A percentile compares a stretch with the other conserved stretches of the same genome.
phyloP scores from a whole-genome alignment of 192 early-diverging fungal genomes.

The Pecoramyces ruminantium region DNA sequence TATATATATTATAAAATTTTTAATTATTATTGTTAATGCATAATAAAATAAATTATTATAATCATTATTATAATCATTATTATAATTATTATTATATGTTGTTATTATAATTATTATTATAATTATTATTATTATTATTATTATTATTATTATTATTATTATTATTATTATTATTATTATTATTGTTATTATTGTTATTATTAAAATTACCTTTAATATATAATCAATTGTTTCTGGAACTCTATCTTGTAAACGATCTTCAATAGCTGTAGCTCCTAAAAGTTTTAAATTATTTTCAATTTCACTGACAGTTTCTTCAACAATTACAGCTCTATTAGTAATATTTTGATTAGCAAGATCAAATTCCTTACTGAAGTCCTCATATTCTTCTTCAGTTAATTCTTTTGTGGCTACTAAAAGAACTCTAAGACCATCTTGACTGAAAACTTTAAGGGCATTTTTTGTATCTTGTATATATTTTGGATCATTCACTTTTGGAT shows the following conservation, averaged over 20 bases:
- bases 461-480: constrained; percentile 20
- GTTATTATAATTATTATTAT: no score
- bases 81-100: no score
- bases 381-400: constrained; percentile 55
- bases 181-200: no score
- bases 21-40: no score
- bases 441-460: constrained; percentile 55
- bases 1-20: no score
- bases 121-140: no score
- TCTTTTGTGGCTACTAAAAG: constrained; percentile 65
- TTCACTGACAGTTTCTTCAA: constrained; percentile 53
- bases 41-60: no score
- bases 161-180: no score
- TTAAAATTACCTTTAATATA: constrained; percentile 50
- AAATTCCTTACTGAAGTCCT: constrained; percentile 46
- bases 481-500: constrained; percentile 30
- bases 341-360: constrained; percentile 51
- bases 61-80: no score
- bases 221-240: constrained; percentile 80
- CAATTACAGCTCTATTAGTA: constrained; percentile 59
- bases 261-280: constrained; percentile 88
- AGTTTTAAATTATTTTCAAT: constrained; percentile 70
- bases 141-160: no score
- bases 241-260: constrained; percentile 89
- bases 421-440: constrained; percentile 57